Conservation (phyloP, 805 yeast genomes). For the Lipomyces kockii region DNA sequence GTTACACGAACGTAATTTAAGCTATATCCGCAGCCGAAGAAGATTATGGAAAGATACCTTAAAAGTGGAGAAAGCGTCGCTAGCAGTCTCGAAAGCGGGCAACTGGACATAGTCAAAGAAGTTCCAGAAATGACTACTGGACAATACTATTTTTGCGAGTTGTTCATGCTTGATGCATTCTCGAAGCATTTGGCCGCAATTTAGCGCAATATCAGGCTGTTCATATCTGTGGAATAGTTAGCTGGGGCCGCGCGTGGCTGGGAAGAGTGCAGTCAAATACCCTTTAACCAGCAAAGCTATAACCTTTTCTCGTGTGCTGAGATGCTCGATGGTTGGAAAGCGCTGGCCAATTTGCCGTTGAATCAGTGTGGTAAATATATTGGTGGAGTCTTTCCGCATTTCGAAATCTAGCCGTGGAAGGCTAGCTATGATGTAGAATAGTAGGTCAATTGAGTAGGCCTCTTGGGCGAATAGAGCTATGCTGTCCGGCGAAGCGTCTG, state of each 20-base stretch:
- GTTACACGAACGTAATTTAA: background rate
- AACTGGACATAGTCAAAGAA: constrained; percentile 76
- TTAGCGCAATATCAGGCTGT: constrained; percentile 68
- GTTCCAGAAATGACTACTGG: constrained; percentile 70
- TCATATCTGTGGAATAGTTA: constrained; percentile 60
- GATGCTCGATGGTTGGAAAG: constrained; percentile 85
- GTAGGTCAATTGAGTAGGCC: constrained; percentile 70
- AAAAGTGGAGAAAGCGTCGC: constrained; percentile 81
- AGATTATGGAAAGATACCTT: constrained; percentile 43
- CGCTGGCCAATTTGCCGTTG: constrained; percentile 77
- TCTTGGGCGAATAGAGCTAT: constrained; percentile 79
- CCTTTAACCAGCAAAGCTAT: constrained; percentile 59
- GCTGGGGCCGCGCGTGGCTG: background rate
- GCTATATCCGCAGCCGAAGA: background rate
- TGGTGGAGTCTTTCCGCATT: constrained; percentile 79
- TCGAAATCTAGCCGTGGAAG: constrained; percentile 82
- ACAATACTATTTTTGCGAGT: constrained; percentile 64
- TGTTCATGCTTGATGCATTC: constrained; percentile 83
- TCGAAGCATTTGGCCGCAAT: constrained; percentile 76
- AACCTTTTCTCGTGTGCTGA: constrained; percentile 68
- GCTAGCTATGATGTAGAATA: constrained; percentile 62
- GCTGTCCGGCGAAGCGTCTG: constrained; percentile 65
- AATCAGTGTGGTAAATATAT: constrained; percentile 73
- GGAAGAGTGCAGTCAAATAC: constrained; percentile 5
- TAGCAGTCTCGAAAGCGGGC: constrained; percentile 84